phyloP scores from a whole-genome alignment of 345 rosid species.

The Eucalyptus erythrocorys region DNA sequence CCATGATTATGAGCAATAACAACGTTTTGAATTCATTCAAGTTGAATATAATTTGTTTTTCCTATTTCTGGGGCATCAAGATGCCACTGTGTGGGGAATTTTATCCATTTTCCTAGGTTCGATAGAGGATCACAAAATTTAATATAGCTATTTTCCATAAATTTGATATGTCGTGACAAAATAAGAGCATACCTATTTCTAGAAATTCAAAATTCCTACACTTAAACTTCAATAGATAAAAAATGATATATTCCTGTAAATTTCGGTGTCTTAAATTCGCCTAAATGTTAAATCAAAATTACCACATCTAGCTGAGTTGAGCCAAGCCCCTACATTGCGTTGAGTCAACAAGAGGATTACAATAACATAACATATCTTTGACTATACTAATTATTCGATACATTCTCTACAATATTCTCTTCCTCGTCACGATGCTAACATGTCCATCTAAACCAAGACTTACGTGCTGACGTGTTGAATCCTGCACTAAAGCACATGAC shows the following conservation, averaged over 20 bases:
- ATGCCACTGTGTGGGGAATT: no score
- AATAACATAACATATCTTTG: fast-evolving
- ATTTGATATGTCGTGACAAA: not conserved
- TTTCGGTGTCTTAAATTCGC: no score
- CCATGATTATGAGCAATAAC: no score
- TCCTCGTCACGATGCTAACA: fast-evolving
- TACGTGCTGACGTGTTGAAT: not conserved
- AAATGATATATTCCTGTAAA: no score
- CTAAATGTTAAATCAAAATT: not conserved
- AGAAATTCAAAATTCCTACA: not conserved
- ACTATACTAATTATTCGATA: fast-evolving
- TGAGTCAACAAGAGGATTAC: not conserved
- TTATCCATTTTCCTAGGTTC: not conserved
- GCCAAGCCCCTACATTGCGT: fast-evolving
- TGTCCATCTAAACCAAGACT: not conserved
- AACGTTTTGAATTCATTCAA: no score
- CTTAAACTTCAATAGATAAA: not conserved
- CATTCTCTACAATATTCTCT: not conserved
- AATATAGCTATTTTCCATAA: no score
- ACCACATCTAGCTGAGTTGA: not conserved
- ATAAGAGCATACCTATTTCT: not conserved
- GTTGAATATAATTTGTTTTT: not conserved
- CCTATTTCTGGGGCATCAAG: not conserved
- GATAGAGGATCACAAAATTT: not conserved
- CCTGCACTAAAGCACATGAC: not conserved